Evolutionary conservation across 2,329 filamentous ascomycete genomes (phyloP), one percentile per base, ranked within the genome.

Genomic region (Ceratocystis smalleyi): DNA sequence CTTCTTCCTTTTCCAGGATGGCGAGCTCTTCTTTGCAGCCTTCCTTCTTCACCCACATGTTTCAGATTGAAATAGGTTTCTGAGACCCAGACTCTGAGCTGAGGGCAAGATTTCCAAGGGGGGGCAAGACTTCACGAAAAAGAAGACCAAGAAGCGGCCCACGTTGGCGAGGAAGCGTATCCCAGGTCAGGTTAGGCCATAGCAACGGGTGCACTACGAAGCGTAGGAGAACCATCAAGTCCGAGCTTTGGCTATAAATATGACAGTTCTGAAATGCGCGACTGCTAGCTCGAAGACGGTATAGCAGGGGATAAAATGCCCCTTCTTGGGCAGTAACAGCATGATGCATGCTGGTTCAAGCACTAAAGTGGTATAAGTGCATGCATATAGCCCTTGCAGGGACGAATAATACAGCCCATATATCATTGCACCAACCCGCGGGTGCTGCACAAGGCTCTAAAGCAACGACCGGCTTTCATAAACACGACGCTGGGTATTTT

Each of bases 401-500:
- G 8, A 19, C 32, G n/a, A 57, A 30, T 32, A 32, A 57, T 57
- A 35, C 30, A 57, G 54, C 24, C 24, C 24, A 57, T 57, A 35
- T 57, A 35, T 57, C 2, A 30, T n/a, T 5, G 27, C 54, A n/a
- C 54, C 27, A n/a, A 30, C 54, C 54, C 54, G 19, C 17, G 54
- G 54, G 54, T 57, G 19, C 17, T 57, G 54, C 54, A 57, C 54
- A 35, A 57, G 27, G 27, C 54, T 57, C 54, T 57, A 57, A 57
- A 57, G 30, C 54, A 57, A 57, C 54, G 54, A 57, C 54, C 12
- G 30, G 54, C 54, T 57, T 57, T 57, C 54, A 57, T 57, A 57
- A 57, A 17, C 17, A 27, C n/a, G 32, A 15, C 3, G 27, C 54
- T 35, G 17, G 30, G 54, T 15, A 40, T 57, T 57, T 57, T 57